Evolutionary conservation across 306 rosid species (phyloP), one percentile per base, ranked within the genome.

Genomic region (Acacia acuminata): DNA sequence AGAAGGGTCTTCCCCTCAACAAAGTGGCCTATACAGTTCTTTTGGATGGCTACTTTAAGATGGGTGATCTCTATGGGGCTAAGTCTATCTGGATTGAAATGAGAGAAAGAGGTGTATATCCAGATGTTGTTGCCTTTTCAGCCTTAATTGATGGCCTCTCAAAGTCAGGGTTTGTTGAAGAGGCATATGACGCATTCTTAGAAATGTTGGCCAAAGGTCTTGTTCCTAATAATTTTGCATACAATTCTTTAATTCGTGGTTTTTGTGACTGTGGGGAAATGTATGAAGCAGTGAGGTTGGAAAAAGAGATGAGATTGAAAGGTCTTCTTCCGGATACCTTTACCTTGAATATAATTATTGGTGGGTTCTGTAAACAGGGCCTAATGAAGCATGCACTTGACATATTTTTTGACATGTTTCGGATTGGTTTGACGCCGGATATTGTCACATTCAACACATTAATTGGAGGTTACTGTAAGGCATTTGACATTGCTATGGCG

Each of bases 71-170:
- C 75, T 77, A 68, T 68, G 91, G 87, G 66, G 98, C 96, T 73
- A 88, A 58, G 61, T 84, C 83, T 84, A 73, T 93, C 36, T 93
- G 98, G 98, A 88, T 78, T 55, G 94, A 89, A 87, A 93, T 91
- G 98, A 82, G 83, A 83, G 71, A 40, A 72, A 81, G 84, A 82
- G 90, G 92, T 64, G 55, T 89, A 51, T 90, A 55, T 83, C 97
- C 97, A 16, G 98, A 94, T 71, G 91, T 79, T 70, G 90, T 94
- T 76, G 87, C 94, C 60, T 90, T 88, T 72, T 76, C 98, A n/a
- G 97, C 89, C 86, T 92, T 89, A 73, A 92, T 94, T 25, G 90
- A 90, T 82, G 98, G 98, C 53, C 86, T 94, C 45, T 86, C 91
- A 10, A 91, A 83, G 78, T 87, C 86, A 22, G 94, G 97, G 76